Conservation (phyloP, 345 rosid genomes). For the Hibiscus syriacus region DNA sequence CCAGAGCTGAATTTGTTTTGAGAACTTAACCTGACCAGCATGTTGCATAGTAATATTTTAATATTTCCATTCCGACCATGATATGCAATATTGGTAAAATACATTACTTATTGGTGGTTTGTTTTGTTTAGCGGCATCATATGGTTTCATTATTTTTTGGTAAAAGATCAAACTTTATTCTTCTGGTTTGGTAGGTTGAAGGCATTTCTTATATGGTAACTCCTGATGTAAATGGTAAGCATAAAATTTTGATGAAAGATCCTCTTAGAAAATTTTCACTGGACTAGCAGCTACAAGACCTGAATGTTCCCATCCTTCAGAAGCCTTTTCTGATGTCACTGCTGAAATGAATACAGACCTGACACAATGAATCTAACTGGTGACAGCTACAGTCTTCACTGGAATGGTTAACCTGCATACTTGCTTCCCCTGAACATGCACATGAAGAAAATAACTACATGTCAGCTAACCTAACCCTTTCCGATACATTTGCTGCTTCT, state of each 20-base stretch:
- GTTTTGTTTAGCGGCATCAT: neutral
- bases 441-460: too few relatives aligned
- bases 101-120: constrained; percentile 1
- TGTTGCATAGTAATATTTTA: neutral
- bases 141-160: constrained; percentile 7
- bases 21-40: neutral
- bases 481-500: too few relatives aligned
- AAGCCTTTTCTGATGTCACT: constrained; percentile 23
- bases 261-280: constrained; percentile 12
- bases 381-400: too few relatives aligned
- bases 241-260: constrained; percentile 23
- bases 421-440: neutral
- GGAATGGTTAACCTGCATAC: too few relatives aligned
- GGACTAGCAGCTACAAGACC: constrained; percentile 9
- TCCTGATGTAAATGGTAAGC: constrained; percentile 29
- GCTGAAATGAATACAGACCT: constrained; percentile 19
- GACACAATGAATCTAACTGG: constrained; percentile 14
- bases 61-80: neutral
- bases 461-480: too few relatives aligned
- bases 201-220: constrained; percentile 44
- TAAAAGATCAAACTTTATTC: constrained; percentile 13
- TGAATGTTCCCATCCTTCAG: constrained; percentile 7
- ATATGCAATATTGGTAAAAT: neutral
- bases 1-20: neutral
- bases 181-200: constrained; percentile 53